Base-by-base conservation (phyloP, 768 basidiomycete genomes). In the Pulveroboletus frians region DNA sequence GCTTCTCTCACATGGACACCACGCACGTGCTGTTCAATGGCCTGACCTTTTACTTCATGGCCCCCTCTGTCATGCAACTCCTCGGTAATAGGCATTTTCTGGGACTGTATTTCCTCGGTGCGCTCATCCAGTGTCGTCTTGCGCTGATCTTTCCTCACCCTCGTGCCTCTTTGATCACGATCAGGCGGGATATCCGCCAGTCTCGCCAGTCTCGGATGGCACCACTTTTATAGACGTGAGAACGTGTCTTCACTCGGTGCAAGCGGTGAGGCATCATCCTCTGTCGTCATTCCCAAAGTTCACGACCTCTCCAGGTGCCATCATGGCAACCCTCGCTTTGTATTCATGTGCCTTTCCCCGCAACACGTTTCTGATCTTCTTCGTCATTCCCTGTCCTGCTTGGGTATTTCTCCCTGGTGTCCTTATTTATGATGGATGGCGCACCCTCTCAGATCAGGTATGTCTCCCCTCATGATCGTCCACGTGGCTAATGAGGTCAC, bases 41-140 rank as follows among this genome's bases (percentile, higher is more conserved):
- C n/a, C 76, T 88, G 60, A 81, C 84, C 0, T 88, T 80, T 67
- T 88, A 75, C 66, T 91, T 86, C 69, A 80, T 90, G 77, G 85
- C 83, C 0, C 79, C 75, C 1, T 67, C 79, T 3, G 80, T 87
- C 40, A 72, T 91, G 23, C 58, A 68, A 15, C 67, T 84, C 39
- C 73, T 92, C 10, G 87, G 88, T 0, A 83, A 79, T 58, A 69
- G 76, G 9, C 75, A 75, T 15, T 92, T 92, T 64, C 62, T 90
- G 4, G 69, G 70, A 9, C 73, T 92, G n/a, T 92, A 92, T 63
- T 69, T 92, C 48, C 76, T 84, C 61, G 81, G 87, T 81, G 43
- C 17, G 77, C 67, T 45, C 32, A 15, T 48, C 29, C 31, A 21
- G 3, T 30, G 0, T 37, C 9, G 17, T 30, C 27, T 49, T 40